phyloP scores from a whole-genome alignment of 257 asterid species.

The Coffea eugenioides region DNA sequence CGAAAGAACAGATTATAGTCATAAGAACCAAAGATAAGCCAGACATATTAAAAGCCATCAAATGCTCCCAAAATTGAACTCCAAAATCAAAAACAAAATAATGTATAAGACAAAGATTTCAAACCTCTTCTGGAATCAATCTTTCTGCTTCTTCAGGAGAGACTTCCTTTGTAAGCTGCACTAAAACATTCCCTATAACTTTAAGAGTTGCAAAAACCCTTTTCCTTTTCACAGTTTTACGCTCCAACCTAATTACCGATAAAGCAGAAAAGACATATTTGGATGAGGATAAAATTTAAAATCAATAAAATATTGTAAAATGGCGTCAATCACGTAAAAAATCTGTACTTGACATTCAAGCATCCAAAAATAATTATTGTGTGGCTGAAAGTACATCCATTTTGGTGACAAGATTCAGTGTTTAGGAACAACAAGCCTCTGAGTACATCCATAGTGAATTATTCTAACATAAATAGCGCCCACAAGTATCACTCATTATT shows the following conservation, averaged over 20 bases:
- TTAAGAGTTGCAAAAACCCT: constrained; percentile 90
- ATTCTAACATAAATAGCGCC: background rate
- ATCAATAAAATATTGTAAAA: background rate
- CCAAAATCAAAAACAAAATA: constrained; percentile 13
- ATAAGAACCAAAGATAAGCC: background rate
- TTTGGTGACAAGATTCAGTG: too few relatives aligned
- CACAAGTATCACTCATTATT: background rate
- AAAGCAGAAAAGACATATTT: constrained; percentile 16
- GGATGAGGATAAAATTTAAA: constrained; percentile 3
- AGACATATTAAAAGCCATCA: background rate
- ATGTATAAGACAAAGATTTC: constrained; percentile 12
- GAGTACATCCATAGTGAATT: background rate
- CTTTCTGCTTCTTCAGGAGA: constrained; percentile 96
- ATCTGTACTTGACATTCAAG: background rate
- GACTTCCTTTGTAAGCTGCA: constrained; percentile 75
- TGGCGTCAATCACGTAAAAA: background rate
- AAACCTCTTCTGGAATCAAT: constrained; percentile 87
- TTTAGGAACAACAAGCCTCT: background rate
- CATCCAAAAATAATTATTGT: background rate
- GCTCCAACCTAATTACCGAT: constrained; percentile 67
- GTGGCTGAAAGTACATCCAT: background rate
- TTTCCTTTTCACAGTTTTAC: constrained; percentile 77
- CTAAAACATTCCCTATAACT: constrained; percentile 80
- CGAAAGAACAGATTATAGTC: too few relatives aligned
- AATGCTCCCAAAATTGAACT: background rate